These are phyloP conservation scores for Coleophoma cylindrospora DNA, from an alignment of 2,329 filamentous ascomycete genomes.

Conservation along the genomic window DNA sequence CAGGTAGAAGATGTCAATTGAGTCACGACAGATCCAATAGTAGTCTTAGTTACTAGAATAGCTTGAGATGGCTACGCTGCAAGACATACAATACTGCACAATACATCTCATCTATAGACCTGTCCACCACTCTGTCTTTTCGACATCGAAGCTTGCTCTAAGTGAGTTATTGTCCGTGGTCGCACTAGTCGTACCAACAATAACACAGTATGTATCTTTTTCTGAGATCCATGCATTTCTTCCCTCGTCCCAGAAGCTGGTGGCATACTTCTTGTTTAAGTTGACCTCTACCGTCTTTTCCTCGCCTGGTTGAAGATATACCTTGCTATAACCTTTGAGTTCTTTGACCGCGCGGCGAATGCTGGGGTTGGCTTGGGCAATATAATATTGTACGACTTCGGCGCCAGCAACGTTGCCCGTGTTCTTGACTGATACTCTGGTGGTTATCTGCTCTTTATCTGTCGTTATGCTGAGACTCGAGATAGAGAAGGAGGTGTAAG, in stretches of 20 bases:
- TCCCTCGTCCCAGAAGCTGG: constrained; percentile 36
- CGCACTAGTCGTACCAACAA: constrained; percentile 28
- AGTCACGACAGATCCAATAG: too few species aligned
- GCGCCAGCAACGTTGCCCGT: constrained; percentile 20
- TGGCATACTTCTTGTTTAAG: constrained; percentile 23
- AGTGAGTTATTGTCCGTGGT: constrained; percentile 29
- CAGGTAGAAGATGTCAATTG: too few species aligned
- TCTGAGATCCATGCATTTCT: constrained; percentile 33
- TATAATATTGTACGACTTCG: constrained; percentile 27
- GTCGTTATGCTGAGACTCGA: constrained; percentile 34
- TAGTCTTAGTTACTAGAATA: too few species aligned
- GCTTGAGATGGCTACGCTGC: too few species aligned
- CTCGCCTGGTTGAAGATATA: constrained; percentile 30
- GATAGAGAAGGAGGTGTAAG: constrained; percentile 63
- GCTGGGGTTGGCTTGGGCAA: constrained; percentile 19
- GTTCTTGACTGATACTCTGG: constrained; percentile 16
- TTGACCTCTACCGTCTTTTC: constrained; percentile 27
- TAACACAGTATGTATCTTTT: constrained; percentile 29
- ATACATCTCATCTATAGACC: background rate
- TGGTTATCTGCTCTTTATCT: background rate
- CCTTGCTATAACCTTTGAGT: constrained; percentile 38
- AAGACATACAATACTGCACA: too few species aligned
- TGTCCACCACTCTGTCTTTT: background rate
- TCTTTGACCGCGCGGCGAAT: constrained; percentile 34
- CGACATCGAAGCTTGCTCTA: background rate